These are phyloP conservation scores for Eragrostis tef DNA, from an alignment of 202 grass and related monocot species.

Conservation along the genomic window DNA sequence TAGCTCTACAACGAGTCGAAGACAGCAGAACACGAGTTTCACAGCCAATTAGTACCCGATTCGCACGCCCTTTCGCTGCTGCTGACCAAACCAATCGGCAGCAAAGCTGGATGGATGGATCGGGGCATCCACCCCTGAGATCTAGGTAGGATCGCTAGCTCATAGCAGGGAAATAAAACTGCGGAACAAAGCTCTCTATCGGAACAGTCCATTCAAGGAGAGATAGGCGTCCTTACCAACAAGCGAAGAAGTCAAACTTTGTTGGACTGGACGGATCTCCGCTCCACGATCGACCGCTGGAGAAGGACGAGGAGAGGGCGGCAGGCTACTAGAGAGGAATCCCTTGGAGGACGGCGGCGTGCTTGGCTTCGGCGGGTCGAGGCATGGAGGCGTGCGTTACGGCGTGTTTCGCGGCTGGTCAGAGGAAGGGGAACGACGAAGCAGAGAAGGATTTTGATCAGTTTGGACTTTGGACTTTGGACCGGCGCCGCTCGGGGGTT, in stretches of 20 bases:
- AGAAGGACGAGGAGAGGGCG: background rate
- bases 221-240: conserved; percentile 27
- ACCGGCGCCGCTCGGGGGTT: background rate
- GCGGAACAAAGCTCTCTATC: background rate
- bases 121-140: background rate
- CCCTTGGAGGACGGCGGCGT: background rate
- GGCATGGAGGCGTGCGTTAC: conserved; percentile 37
- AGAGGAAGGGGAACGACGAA: background rate
- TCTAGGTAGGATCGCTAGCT: background rate
- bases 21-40: conserved; percentile 37
- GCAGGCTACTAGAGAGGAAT: background rate
- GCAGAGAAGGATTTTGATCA: background rate
- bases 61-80: background rate
- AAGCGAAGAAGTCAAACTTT: background rate
- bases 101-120: no score
- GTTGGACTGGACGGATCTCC: conserved; percentile 4
- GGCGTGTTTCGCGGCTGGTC: conserved; percentile 11
- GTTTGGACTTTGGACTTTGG: background rate
- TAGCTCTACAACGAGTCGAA: conserved; percentile 10
- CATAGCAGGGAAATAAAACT: background rate
- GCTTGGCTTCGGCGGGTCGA: background rate
- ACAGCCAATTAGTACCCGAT: background rate
- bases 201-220: background rate
- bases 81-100: background rate
- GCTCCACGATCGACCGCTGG: no score